Evolutionary conservation across 805 yeast species (phyloP), one percentile per base, ranked within the genome.

Genomic region (Starmerella scarabaei): DNA sequence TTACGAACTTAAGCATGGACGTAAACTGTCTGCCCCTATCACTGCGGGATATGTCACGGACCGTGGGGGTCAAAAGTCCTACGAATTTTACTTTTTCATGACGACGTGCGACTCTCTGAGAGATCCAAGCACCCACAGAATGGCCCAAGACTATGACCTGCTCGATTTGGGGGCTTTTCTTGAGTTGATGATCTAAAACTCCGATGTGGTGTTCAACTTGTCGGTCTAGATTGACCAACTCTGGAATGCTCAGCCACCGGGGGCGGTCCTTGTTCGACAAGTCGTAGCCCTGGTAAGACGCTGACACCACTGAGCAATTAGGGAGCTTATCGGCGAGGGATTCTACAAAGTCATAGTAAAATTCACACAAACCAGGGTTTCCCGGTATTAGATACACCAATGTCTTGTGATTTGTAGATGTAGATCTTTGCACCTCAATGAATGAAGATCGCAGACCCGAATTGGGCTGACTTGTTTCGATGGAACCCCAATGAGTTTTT

Each of bases 301-400:
- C 64, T 29, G 77, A 72, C 24, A 75, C 54, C 1, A 77, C 55
- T 50, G 76, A 80, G 49, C 67, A 63, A 15, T 55, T 57, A 2
- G 75, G 73, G 37, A 61, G 53, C 26, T 49, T 50, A 19, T 53
- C 52, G 40, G 70, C 71, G 39, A 75, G 47, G 19, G 56, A 49
- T 11, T 60, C 56, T 21, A 80, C 54, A 50, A 74, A 77, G 3
- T 71, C 70, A 16, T 63, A 63, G 55, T 80, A 80, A 57, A 70
- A 80, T 45, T 74, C 75, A 31, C 75, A 65, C 21, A 80, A 57
- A 0, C 88, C 91, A 0, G 91, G 91, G 49, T 80, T 80, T 0
- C 91, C 91, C 0, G 91, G 88, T 5, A 80, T 65, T 47, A 79
- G 66, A 4, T 74, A 66, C 33, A 79, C 55, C 23, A 80, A 48